These are phyloP conservation scores for Vitellaria paradoxa DNA, from an alignment of 179 eudicot genomes.

Conservation along the genomic window DNA sequence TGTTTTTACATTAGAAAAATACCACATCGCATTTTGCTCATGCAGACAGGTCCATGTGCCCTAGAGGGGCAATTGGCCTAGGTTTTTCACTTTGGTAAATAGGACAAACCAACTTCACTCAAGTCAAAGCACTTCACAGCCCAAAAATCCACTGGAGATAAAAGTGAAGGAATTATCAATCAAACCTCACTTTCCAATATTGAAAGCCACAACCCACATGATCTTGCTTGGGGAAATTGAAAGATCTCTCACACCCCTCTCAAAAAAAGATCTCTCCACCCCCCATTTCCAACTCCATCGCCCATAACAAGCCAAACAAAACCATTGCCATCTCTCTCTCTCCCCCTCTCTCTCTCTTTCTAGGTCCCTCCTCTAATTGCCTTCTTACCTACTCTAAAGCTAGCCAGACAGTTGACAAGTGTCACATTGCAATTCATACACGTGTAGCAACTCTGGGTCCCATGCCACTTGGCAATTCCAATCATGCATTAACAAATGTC, in stretches of 20 bases:
- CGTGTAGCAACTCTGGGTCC: not conserved
- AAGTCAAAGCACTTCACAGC: slow-evolving; percentile 26
- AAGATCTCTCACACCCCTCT: slow-evolving; percentile 21
- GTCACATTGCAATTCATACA: slow-evolving; percentile 9
- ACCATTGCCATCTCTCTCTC: not conserved
- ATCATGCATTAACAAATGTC: slow-evolving; percentile 35
- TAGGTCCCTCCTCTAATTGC: not conserved
- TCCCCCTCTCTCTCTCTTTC: not conserved
- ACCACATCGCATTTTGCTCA: not conserved
- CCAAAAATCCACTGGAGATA: slow-evolving; percentile 9
- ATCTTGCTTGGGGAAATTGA: slow-evolving; percentile 43
- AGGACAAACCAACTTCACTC: slow-evolving; percentile 15
- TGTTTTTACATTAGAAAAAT: too few relatives aligned
- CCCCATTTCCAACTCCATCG: slow-evolving; percentile 2
- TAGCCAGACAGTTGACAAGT: slow-evolving; percentile 1
- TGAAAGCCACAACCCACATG: slow-evolving; percentile 52
- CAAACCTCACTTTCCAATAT: slow-evolving; percentile 38
- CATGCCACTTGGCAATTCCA: slow-evolving; percentile 30
- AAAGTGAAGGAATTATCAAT: slow-evolving; percentile 11
- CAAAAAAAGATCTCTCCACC: slow-evolving; percentile 19
- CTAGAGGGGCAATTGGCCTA: not conserved
- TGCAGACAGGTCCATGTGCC: not conserved
- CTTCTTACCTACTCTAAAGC: slow-evolving; percentile 5
- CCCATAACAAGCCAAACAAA: slow-evolving; percentile 1
- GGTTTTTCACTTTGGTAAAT: slow-evolving; percentile 1